Evolutionary conservation across 2,329 filamentous ascomycete species (phyloP), one percentile per base, ranked within the genome.

Genomic region (Xylaria digitata): DNA sequence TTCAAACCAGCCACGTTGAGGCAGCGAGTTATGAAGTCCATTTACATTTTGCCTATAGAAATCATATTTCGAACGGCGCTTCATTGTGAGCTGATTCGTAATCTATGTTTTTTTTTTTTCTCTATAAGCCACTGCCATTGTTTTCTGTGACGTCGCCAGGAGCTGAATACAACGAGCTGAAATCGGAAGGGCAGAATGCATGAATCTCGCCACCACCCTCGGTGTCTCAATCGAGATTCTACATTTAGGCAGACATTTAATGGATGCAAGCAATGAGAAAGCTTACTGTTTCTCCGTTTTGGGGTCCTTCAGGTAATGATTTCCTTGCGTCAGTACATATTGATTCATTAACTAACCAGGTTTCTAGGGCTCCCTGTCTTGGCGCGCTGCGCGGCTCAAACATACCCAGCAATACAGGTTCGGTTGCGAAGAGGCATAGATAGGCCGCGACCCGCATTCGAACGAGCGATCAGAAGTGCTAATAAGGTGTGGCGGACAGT

Each of bases 231-330:
- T 61, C 32, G 19, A 58, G 56, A 37, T 46, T 26, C 19, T 42
- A 42, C 42, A 46, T 52, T 60, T 54, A 59, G 63, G 63, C 54
- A 60, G 50, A 42, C 49, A 21, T 43, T 46, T 52, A 57, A 37
- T 49, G 45, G 23, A 43, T 34, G 43, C 37, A 21, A 53, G 54
- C 58, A 61, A 19, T 45, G 26, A 43, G 32, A 34, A 32, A 26
- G 60, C 67, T 69, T 66, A 69, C 67, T 63, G 50, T 63, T 66
- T 63, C 23, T 15, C 19, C 6, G 34, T 30, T 42, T 15, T 7
- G 21, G 21, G 23, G 53, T 40, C 19, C 45, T 59, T 52, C 21
- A 58, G 50, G 55, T 56, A 49, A 45, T n/a, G 45, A 53, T 53
- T 43, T 37, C 53, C 34, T 55, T 42, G 19, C 19, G 23, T 60